Percentiles rank a stretch among this genome's conserved stretches.
Evolutionary conservation across 2,329 filamentous ascomycete genomes (phyloP).

Genomic region (Aspergillus calidoustus): DNA sequence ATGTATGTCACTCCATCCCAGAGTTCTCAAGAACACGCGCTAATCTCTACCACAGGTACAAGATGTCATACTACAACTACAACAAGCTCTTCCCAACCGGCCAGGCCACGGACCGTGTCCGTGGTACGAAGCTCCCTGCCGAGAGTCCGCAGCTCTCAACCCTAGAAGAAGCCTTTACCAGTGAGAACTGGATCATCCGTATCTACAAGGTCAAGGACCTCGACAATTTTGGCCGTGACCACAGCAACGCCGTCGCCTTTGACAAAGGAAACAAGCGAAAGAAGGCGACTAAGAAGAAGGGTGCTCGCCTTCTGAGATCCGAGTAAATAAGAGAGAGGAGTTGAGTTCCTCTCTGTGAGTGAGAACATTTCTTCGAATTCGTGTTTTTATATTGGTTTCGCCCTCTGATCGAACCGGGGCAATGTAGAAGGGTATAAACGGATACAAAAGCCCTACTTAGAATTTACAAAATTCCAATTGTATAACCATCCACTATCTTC

Average conservation of each 20-base stretch:
- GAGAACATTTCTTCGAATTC: conserved; percentile 20
- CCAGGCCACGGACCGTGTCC: conserved; percentile 88
- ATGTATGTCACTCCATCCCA: conserved; percentile 67
- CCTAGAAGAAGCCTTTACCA: conserved; percentile 95
- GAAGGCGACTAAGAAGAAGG: conserved; percentile 51
- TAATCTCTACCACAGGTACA: conserved; percentile 72
- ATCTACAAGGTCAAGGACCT: conserved; percentile 99
- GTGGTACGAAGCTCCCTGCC: conserved; percentile 77
- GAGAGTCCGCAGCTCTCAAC: conserved; percentile 84
- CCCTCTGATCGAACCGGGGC: not conserved
- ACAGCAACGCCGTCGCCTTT: conserved; percentile 64
- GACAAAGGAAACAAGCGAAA: conserved; percentile 59
- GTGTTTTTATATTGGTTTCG: conserved; percentile 23
- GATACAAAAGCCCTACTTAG: not conserved
- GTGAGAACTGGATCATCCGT: conserved; percentile 99
- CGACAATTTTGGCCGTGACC: conserved; percentile 92
- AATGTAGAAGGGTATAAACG: conserved; percentile 20
- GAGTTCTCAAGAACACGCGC: conserved; percentile 10
- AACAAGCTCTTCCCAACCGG: conserved; percentile 87
- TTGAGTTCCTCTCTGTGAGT: conserved; percentile 14
- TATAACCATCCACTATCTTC: conserved; percentile 1
- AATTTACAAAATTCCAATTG: conserved; percentile 1
- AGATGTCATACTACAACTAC: conserved; percentile 99
- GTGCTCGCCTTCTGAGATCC: conserved; percentile 49
- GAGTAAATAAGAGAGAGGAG: conserved; percentile 43